A percentile compares a stretch with the other conserved stretches of the same genome.
phyloP scores from a whole-genome alignment of 495 filamentous ascomycete species.

The Bacidia gigantensis region DNA sequence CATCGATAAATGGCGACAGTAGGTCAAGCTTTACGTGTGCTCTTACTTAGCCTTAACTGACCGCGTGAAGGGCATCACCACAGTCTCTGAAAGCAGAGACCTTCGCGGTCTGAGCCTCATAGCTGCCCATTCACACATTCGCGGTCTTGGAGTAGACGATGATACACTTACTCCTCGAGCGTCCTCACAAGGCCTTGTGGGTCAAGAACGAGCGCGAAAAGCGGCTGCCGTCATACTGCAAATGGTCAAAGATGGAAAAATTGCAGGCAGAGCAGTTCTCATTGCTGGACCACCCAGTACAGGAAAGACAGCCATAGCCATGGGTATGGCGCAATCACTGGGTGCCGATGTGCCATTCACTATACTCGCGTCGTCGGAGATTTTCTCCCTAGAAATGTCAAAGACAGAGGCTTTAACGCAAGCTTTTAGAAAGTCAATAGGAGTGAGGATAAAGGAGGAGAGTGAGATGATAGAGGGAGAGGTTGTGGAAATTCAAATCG shows the following conservation, averaged over 20 bases:
- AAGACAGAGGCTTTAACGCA: conserved; percentile 97
- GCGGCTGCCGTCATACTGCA: conserved; percentile 89
- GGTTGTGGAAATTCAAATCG: conserved; percentile 98
- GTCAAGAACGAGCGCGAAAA: conserved; percentile 91
- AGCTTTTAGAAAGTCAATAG: conserved; percentile 93
- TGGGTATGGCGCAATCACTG: conserved; percentile 95
- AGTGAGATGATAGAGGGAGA: conserved; percentile 98
- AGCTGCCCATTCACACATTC: conserved; percentile 95
- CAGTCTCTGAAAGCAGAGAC: conserved; percentile 87
- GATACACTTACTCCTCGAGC: conserved; percentile 78
- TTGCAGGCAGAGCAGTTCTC: conserved; percentile 86
- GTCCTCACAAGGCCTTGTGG: conserved; percentile 90
- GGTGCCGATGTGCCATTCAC: conserved; percentile 93
- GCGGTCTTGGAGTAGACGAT: conserved; percentile 82
- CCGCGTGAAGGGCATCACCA: conserved; percentile 72
- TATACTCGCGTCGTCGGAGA: conserved; percentile 86
- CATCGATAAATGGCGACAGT: too few relatives aligned
- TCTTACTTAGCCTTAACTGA: too few relatives aligned
- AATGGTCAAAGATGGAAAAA: conserved; percentile 98
- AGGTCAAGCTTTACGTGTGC: too few relatives aligned
- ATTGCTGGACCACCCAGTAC: conserved; percentile 96
- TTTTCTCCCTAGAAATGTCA: conserved; percentile 97
- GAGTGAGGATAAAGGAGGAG: conserved; percentile 92
- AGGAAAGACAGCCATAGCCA: conserved; percentile 95
- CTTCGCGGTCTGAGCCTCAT: conserved; percentile 90